Evolutionary conservation across 257 asterid genomes (phyloP).

Genomic region (Capsicum chinense): DNA sequence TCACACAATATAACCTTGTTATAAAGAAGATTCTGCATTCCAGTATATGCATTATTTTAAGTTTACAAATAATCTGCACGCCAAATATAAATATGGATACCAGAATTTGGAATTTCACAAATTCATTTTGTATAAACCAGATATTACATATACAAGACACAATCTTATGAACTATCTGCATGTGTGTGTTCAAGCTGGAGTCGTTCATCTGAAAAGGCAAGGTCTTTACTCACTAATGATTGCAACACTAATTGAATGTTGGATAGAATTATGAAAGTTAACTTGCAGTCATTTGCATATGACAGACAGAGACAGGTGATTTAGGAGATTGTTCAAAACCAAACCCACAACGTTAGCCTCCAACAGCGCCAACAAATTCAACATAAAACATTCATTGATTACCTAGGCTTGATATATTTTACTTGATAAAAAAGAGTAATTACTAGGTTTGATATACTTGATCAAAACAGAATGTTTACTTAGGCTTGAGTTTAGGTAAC

Average conservation of each 20-base stretch:
- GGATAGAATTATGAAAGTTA: not conserved
- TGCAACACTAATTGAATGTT: not conserved
- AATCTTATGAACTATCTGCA: not conserved
- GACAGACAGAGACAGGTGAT: not conserved
- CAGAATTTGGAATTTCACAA: not conserved
- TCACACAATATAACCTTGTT: not conserved
- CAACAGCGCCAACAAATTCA: conserved; percentile 4
- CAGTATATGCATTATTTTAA: not conserved
- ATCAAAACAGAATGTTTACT: conserved; percentile 1
- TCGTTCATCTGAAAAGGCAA: not conserved
- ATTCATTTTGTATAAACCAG: conserved; percentile 21
- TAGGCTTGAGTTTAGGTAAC: conserved; percentile 9
- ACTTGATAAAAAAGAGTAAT: not conserved
- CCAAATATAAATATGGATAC: conserved; percentile 8
- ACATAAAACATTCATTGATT: conserved; percentile 2
- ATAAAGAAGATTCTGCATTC: not conserved
- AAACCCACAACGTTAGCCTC: not conserved
- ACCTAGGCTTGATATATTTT: conserved; percentile 7
- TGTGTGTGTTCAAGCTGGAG: not conserved
- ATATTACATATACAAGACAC: not conserved
- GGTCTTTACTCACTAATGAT: not conserved
- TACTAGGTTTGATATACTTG: conserved; percentile 16
- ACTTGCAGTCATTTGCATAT: not conserved
- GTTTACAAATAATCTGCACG: not conserved
- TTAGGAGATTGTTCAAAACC: conserved; percentile 27